Conservation (phyloP, 2,329 filamentous ascomycete genomes). For the Paramyrothecium roridum region DNA sequence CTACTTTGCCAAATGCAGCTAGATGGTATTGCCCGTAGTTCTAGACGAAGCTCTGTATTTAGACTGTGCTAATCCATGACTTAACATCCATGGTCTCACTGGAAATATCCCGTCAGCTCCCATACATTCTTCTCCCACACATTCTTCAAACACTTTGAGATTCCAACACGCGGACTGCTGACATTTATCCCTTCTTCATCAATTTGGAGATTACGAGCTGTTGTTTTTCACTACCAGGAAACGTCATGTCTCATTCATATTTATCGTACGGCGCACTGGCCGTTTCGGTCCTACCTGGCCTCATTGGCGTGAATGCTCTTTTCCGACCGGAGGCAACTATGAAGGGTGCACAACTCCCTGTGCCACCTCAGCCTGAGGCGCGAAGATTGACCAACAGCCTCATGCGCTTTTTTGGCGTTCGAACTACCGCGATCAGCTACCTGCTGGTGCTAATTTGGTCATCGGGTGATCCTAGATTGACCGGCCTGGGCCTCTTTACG, state of each 20-base stretch:
- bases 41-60: no score
- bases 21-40: no score
- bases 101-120: no score
- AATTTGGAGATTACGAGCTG: no score
- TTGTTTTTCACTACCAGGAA: no score
- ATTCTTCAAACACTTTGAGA: no score
- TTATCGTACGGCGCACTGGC: constrained; percentile 10
- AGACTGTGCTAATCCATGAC: no score
- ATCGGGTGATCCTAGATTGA: constrained; percentile 6
- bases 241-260: neutral
- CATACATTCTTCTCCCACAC: no score
- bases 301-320: constrained; percentile 13
- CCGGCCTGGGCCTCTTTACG: constrained; percentile 4
- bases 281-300: constrained; percentile 8
- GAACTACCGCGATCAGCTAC: constrained; percentile 15
- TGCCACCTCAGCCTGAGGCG: constrained; percentile 8
- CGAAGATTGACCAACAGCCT: constrained; percentile 6
- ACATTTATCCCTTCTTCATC: no score
- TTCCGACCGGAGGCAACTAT: constrained; percentile 9
- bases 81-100: no score
- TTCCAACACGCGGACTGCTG: no score
- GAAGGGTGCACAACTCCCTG: constrained; percentile 7
- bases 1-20: no score
- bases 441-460: constrained; percentile 11
- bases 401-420: constrained; percentile 10